Evolutionary conservation across 495 filamentous ascomycete genomes (phyloP).

Genomic region (Baudoinia panamericana): DNA sequence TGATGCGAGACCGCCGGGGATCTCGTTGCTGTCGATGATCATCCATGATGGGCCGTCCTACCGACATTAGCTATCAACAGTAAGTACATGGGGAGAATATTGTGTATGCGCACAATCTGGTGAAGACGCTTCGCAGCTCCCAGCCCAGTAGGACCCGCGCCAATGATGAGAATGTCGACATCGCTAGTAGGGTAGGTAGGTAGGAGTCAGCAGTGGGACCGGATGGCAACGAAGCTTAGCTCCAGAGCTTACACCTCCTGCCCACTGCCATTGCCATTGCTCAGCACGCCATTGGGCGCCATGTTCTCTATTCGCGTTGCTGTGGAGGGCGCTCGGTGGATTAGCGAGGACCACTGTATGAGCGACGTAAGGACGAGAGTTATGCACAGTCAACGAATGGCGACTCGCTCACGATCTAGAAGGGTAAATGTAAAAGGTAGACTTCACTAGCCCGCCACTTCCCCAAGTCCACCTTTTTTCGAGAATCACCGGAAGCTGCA

Average conservation of each 20-base stretch:
- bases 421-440: too few relatives aligned
- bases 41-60: conserved; percentile 88
- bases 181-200: too few relatives aligned
- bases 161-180: conserved; percentile 96
- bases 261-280: conserved; percentile 18
- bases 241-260: conserved; percentile 31
- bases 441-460: too few relatives aligned
- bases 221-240: conserved; percentile 34
- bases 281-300: conserved; percentile 26
- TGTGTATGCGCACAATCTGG: conserved; percentile 60
- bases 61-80: neutral
- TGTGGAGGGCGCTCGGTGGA: neutral
- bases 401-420: too few relatives aligned
- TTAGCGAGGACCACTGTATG: too few relatives aligned
- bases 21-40: conserved; percentile 87
- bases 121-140: conserved; percentile 95
- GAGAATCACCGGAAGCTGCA: too few relatives aligned
- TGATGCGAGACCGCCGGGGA: conserved; percentile 88
- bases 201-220: too few relatives aligned
- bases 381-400: too few relatives aligned
- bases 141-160: conserved; percentile 89
- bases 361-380: too few relatives aligned
- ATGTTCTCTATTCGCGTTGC: neutral
- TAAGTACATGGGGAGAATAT: neutral
- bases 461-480: too few relatives aligned